Conservation (phyloP, 345 rosid species). For the Corchorus olitorius region DNA sequence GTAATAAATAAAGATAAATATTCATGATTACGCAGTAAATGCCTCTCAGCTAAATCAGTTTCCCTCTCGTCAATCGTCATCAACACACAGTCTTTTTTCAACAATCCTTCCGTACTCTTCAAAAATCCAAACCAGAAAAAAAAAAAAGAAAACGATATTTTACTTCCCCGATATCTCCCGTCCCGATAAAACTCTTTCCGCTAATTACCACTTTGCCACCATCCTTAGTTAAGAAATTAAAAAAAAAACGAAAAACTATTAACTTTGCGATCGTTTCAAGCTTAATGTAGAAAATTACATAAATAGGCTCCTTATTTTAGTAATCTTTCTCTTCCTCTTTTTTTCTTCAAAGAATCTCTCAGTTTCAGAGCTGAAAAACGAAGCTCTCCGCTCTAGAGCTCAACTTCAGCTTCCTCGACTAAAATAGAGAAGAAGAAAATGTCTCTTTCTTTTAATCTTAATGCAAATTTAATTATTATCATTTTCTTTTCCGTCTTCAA, state of each 20-base stretch:
- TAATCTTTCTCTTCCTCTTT: conserved; percentile 24
- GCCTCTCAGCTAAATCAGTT: conserved; percentile 6
- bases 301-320: conserved; percentile 34
- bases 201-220: conserved; percentile 39
- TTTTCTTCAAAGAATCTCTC: conserved; percentile 37
- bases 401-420: conserved; percentile 32
- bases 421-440: neutral
- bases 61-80: conserved; percentile 3
- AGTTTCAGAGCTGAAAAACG: conserved; percentile 39
- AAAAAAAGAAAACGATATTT: neutral
- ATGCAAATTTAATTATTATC: neutral
- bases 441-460: conserved; percentile 13
- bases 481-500: neutral
- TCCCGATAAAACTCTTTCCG: conserved; percentile 16
- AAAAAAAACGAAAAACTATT: neutral
- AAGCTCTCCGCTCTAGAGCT: neutral
- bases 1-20: no score
- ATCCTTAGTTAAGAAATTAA: conserved; percentile 10
- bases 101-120: neutral
- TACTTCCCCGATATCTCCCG: neutral
- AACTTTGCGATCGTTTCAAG: conserved; percentile 32
- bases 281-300: conserved; percentile 19
- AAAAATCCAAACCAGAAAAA: neutral
- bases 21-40: conserved; percentile 18
- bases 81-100: conserved; percentile 14